phyloP scores from a whole-genome alignment of 306 rosid genomes.

The Gastrolobium villosum region DNA sequence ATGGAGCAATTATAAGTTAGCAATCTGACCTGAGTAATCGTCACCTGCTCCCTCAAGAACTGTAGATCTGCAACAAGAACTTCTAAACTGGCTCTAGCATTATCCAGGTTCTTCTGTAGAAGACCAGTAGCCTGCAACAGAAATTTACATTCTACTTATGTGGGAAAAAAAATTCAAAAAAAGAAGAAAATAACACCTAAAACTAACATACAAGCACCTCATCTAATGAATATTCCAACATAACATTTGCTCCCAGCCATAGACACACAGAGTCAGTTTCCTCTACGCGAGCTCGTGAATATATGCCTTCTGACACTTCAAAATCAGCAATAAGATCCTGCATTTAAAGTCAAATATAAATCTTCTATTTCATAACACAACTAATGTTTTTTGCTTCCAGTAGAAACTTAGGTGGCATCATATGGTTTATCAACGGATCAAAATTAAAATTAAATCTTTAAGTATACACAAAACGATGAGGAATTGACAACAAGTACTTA shows the following conservation, averaged over 20 bases:
- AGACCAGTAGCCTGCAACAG: slow-evolving; percentile 82
- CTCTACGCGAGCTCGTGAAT: slow-evolving; percentile 82
- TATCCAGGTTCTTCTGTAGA: slow-evolving; percentile 77
- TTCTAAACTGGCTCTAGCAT: slow-evolving; percentile 89
- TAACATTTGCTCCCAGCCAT: slow-evolving; percentile 98
- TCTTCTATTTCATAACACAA: slow-evolving; percentile 9
- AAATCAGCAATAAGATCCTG: slow-evolving; percentile 89
- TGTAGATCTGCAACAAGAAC: slow-evolving; percentile 87
- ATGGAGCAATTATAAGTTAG: slow-evolving; percentile 16
- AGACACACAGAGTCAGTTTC: slow-evolving; percentile 81
- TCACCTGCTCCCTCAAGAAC: slow-evolving; percentile 93
- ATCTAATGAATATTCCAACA: slow-evolving; percentile 92
- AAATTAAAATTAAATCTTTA: not conserved
- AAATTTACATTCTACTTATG: slow-evolving; percentile 38
- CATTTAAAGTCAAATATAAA: slow-evolving; percentile 35
- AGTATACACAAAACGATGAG: not conserved
- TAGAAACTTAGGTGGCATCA: not conserved
- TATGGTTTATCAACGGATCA: slow-evolving; percentile 10
- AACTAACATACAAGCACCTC: slow-evolving; percentile 65
- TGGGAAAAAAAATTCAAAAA: slow-evolving; percentile 2
- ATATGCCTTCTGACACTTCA: slow-evolving; percentile 93
- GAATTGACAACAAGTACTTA: not conserved
- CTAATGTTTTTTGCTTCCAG: slow-evolving; percentile 9
- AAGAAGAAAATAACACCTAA: slow-evolving; percentile 29
- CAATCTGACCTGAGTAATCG: slow-evolving; percentile 84